Conservation (phyloP, 495 filamentous ascomycete species). For the Talaromyces stipitatus region DNA sequence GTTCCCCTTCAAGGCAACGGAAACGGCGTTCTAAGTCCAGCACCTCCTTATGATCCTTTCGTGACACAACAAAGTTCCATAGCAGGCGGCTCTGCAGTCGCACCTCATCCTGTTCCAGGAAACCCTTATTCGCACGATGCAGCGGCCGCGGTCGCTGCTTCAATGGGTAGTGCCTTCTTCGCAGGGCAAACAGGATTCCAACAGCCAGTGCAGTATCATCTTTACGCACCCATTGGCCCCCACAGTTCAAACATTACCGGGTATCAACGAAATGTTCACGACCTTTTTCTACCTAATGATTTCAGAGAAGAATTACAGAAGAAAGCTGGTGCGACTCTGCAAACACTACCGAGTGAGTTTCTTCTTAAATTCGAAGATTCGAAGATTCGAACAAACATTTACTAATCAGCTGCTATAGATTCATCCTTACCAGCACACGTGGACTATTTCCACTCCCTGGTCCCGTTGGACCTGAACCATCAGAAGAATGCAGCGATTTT, state of each 20-base stretch:
- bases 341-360: conserved; percentile 70
- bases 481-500: conserved; percentile 69
- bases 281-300: conserved; percentile 82
- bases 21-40: conserved; percentile 22
- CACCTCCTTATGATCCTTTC: conserved; percentile 52
- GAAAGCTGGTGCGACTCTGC: conserved; percentile 76
- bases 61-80: conserved; percentile 46
- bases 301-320: conserved; percentile 82
- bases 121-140: conserved; percentile 64
- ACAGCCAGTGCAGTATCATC: conserved; percentile 84
- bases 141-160: conserved; percentile 32
- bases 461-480: conserved; percentile 77
- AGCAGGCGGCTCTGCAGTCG: conserved; percentile 38
- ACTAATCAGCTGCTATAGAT: conserved; percentile 28
- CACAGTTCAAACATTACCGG: conserved; percentile 67
- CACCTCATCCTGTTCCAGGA: conserved; percentile 36
- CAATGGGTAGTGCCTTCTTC: conserved; percentile 47
- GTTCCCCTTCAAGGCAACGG: conserved; percentile 35
- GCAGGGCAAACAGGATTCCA: conserved; percentile 44
- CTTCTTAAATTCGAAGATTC: not conserved
- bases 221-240: conserved; percentile 83
- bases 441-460: conserved; percentile 83
- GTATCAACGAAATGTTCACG: conserved; percentile 78
- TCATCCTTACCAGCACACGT: conserved; percentile 65
- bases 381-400: not conserved